Conservation (phyloP, 2,329 filamentous ascomycete species). For the Penicillium fuscoglaucum region DNA sequence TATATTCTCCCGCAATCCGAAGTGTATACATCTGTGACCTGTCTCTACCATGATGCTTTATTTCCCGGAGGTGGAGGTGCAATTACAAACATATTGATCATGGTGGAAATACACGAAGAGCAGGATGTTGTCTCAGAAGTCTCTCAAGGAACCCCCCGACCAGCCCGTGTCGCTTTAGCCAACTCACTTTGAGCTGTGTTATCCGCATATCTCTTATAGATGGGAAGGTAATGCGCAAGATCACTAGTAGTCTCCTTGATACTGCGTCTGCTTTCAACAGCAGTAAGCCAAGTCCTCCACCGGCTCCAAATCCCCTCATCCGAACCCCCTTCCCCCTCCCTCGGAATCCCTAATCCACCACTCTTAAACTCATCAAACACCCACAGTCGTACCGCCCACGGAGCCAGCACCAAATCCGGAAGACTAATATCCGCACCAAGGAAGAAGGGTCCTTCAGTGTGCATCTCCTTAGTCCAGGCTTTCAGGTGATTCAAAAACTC, state of each 20-base stretch:
- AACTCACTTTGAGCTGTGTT: constrained; percentile 63
- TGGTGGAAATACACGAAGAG: not conserved
- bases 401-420: constrained; percentile 69
- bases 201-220: constrained; percentile 68
- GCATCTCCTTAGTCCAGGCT: constrained; percentile 63
- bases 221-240: constrained; percentile 64
- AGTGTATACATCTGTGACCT: not conserved
- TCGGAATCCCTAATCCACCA: constrained; percentile 54
- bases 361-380: constrained; percentile 74
- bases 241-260: constrained; percentile 69
- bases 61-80: not conserved
- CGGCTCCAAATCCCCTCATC: constrained; percentile 63
- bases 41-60: too few relatives aligned
- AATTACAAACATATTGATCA: not conserved
- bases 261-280: constrained; percentile 60
- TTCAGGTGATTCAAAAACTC: constrained; percentile 62
- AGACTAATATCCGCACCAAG: constrained; percentile 63
- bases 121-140: not conserved
- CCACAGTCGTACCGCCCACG: constrained; percentile 72
- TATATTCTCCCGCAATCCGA: constrained; percentile 8
- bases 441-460: constrained; percentile 65
- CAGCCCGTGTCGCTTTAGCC: constrained; percentile 62
- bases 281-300: constrained; percentile 65
- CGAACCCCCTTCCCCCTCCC: constrained; percentile 36
- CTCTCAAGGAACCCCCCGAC: constrained; percentile 60